These are phyloP conservation scores for Eimeria tenella DNA, from an alignment of 169 alveolate genomes.

Conservation along the genomic window DNA sequence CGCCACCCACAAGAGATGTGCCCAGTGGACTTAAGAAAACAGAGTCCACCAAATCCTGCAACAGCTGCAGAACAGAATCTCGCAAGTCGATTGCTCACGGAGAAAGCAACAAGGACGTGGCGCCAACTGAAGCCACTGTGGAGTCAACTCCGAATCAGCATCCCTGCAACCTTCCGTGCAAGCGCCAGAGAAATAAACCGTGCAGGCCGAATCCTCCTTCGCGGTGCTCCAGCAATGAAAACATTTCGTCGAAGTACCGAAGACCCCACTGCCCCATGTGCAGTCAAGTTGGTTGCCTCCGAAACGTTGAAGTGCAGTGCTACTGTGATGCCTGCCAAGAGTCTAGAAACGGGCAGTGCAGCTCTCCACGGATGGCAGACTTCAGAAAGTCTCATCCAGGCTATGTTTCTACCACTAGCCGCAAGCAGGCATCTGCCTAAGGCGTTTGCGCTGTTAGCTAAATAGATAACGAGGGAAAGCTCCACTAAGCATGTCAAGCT, in stretches of 20 bases:
- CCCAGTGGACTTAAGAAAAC: conserved; percentile 28
- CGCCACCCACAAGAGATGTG: neutral
- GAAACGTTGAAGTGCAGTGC: conserved; percentile 57
- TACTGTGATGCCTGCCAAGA: conserved; percentile 72
- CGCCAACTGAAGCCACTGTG: neutral
- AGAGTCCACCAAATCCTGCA: conserved; percentile 18
- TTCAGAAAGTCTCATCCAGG: conserved; percentile 69
- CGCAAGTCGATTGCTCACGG: neutral
- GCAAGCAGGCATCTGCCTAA: neutral
- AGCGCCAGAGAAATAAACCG: conserved; percentile 18
- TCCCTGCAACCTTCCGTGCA: conserved; percentile 4
- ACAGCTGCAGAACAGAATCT: neutral
- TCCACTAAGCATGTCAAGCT: no score
- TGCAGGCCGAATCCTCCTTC: conserved; percentile 11
- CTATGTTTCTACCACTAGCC: conserved; percentile 13
- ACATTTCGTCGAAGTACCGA: conserved; percentile 1
- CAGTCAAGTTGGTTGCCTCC: conserved; percentile 70
- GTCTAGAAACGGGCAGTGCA: conserved; percentile 24
- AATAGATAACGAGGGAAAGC: no score
- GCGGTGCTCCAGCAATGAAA: neutral
- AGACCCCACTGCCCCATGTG: conserved; percentile 67
- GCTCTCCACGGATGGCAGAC: conserved; percentile 68
- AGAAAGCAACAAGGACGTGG: neutral
- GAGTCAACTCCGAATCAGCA: neutral
- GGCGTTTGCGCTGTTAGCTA: no score